These are phyloP conservation scores for Aspergillus diversus DNA, from an alignment of 495 filamentous ascomycete species.

Conservation along the genomic window DNA sequence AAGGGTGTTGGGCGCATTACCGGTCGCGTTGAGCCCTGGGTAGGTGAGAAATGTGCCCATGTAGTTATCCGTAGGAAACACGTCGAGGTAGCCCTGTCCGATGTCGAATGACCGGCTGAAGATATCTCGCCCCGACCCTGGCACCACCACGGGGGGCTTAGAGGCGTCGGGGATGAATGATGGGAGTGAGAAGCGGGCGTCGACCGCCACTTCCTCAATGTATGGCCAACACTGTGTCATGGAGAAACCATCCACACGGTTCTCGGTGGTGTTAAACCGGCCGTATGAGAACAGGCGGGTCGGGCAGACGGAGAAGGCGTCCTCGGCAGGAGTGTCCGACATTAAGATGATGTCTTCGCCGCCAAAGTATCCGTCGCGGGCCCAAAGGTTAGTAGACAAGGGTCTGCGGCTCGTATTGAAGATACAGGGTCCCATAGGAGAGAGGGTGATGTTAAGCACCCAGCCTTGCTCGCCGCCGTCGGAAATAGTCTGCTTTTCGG, in stretches of 20 bases:
- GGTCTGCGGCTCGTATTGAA: background rate
- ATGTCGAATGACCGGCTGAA: background rate
- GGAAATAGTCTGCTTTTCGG: background rate
- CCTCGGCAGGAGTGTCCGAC: background rate
- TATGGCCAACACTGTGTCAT: background rate
- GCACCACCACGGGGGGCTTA: background rate
- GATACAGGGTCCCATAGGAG: background rate
- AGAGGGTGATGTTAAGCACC: background rate
- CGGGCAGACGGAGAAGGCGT: background rate
- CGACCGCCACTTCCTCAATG: background rate
- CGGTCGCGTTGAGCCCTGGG: background rate
- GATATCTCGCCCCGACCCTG: background rate
- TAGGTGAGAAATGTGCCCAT: background rate
- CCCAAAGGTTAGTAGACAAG: background rate
- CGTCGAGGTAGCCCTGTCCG: background rate
- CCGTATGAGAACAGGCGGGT: background rate
- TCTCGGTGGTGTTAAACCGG: background rate
- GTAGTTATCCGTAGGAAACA: background rate
- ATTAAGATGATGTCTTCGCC: background rate
- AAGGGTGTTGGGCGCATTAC: background rate
- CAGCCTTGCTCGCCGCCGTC: background rate
- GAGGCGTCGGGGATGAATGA: background rate
- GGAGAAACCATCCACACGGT: background rate
- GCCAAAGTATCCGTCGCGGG: background rate
- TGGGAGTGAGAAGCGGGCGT: background rate